phyloP scores from a whole-genome alignment of 768 basidiomycete genomes.

The Pleurotus ostreatus region DNA sequence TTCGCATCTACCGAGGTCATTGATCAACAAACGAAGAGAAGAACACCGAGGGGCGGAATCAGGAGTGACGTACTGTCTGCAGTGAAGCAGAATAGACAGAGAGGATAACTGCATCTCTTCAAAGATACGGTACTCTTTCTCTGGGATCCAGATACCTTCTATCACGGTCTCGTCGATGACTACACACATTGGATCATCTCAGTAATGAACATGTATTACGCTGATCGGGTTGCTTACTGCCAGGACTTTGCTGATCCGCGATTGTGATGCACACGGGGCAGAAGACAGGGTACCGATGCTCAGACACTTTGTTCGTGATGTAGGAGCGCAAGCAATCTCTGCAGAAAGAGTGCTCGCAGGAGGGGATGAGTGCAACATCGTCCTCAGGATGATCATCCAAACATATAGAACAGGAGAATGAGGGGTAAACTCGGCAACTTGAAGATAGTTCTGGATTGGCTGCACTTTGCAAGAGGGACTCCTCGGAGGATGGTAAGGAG shows the following conservation, averaged over 20 bases:
- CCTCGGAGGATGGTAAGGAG: conserved; percentile 9
- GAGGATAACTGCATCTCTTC: conserved; percentile 41
- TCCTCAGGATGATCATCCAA: conserved; percentile 41
- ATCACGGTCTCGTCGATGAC: neutral
- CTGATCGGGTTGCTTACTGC: neutral
- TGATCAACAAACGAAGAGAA: neutral
- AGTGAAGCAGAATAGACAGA: conserved; percentile 41
- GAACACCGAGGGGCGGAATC: conserved; percentile 9
- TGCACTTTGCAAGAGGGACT: conserved; percentile 20
- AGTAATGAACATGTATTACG: neutral
- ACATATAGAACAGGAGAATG: conserved; percentile 47
- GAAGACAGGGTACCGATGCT: conserved; percentile 43
- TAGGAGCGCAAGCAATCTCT: conserved; percentile 37
- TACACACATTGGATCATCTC: neutral
- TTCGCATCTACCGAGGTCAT: conserved; percentile 29
- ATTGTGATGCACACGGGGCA: conserved; percentile 44
- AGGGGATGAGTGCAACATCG: conserved; percentile 30
- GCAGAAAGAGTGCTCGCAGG: conserved; percentile 44
- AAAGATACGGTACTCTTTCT: conserved; percentile 34
- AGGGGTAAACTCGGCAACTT: conserved; percentile 31
- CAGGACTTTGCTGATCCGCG: conserved; percentile 23
- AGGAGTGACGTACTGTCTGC: conserved; percentile 30
- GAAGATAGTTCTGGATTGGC: conserved; percentile 23
- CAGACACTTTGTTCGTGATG: conserved; percentile 33
- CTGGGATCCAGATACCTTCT: conserved; percentile 22